These are phyloP conservation scores for Ophiognomonia clavigignenti-juglandacearum DNA, from an alignment of 2,329 filamentous ascomycete species.

Conservation along the genomic window DNA sequence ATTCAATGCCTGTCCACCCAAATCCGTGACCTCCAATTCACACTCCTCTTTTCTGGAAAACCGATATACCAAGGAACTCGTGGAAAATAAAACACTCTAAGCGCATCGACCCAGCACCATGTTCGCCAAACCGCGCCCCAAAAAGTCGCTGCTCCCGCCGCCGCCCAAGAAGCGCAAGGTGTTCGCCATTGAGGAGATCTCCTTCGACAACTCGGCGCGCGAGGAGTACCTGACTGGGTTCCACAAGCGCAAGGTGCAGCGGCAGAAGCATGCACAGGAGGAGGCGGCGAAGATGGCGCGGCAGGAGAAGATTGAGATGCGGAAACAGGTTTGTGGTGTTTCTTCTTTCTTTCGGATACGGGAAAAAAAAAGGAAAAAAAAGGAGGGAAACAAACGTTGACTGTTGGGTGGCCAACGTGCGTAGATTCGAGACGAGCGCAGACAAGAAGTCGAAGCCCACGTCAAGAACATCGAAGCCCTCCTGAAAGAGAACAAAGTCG, in stretches of 20 bases:
- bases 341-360: not conserved
- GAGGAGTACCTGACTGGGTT: conserved; percentile 91
- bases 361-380: not conserved
- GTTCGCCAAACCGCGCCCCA: conserved; percentile 55
- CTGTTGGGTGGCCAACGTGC: not conserved
- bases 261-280: conserved; percentile 81
- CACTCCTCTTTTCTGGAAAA: too few species aligned
- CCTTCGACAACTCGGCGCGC: conserved; percentile 75
- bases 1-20: not conserved
- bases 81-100: not conserved
- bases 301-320: conserved; percentile 67
- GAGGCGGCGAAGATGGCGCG: conserved; percentile 70
- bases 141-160: conserved; percentile 52
- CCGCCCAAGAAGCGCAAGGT: conserved; percentile 64
- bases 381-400: not conserved
- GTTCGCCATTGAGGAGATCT: conserved; percentile 69
- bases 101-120: conserved; percentile 26
- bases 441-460: conserved; percentile 75
- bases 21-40: too few species aligned
- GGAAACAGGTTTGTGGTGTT: conserved; percentile 64
- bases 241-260: conserved; percentile 87
- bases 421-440: conserved; percentile 79
- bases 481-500: conserved; percentile 56
- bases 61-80: too few species aligned
- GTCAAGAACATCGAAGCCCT: conserved; percentile 70